Base-by-base conservation (phyloP, 768 basidiomycete genomes). In the Boletus tomentosulus region DNA sequence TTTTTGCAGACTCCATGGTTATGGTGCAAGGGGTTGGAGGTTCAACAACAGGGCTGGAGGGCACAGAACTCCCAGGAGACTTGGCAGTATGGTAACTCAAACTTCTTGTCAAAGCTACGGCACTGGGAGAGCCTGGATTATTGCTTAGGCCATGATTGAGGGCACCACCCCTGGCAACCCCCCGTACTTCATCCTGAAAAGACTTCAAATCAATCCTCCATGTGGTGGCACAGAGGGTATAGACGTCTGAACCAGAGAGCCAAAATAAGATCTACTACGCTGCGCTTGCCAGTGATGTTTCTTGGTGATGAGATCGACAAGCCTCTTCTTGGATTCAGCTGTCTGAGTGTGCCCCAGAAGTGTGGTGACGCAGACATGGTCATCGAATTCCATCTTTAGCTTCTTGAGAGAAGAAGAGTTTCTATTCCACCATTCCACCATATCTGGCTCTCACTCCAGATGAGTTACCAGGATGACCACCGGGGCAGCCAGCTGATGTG, bases 361-460 rank as follows among this genome's bases (percentile, higher is more conserved):
- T 9, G 71, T 59, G 4, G 73, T 74, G 51, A 77, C 61, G 53
- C 77, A 78, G 5, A 62, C 76, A 12, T 72, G 62, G 9, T 59
- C 73, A n/a, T 67, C 60, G 7, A 74, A 75, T 28, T 52, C 37
- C 62, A 77, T 74, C 15, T 54, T 38, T 25, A 65, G 49, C 1
- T 37, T 16, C 38, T 54, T 46, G 51, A 78, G 62, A 7, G 2
- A 8, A 22, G 33, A 13, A 45, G 65, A 57, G 41, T 76, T 77
- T 31, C 27, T 50, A 4, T 8, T 22, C 72, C 70, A 71, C 70
- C 72, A 71, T 19, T 31, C 46, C 6, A 64, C 72, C 70, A 64
- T 70, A 27, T 44, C 13, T 0, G 4, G 16, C 31, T 60, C 60
- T 34, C 42, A 57, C 58, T 76, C 76, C 7, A 75, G 57, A 6